Percentiles rank a stretch among this genome's conserved stretches.
These are phyloP conservation scores for Fusarium sterilihyphosum DNA, from an alignment of 2,329 filamentous ascomycete species.

Conservation along the genomic window DNA sequence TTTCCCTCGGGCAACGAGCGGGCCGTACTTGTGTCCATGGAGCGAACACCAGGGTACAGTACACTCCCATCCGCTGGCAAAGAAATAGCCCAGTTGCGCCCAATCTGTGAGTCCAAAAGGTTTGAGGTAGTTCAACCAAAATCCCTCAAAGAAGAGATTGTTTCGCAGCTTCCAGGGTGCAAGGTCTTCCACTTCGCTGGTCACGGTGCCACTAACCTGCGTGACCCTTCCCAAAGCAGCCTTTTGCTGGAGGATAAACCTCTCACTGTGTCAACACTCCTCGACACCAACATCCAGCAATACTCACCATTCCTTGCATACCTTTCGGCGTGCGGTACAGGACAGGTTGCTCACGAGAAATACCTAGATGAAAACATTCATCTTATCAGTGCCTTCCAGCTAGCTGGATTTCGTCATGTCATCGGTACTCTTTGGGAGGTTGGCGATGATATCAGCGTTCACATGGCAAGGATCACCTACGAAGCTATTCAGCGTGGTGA, in stretches of 20 bases:
- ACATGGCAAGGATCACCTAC: background rate
- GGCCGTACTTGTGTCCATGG: background rate
- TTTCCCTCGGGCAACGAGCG: background rate
- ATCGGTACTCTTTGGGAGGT: background rate
- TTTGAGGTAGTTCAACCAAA: background rate
- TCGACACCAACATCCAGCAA: background rate
- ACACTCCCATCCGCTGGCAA: background rate
- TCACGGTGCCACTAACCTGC: background rate
- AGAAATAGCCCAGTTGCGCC: background rate
- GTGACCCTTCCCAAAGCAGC: background rate
- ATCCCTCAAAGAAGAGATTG: background rate
- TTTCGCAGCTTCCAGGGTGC: background rate
- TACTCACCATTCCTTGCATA: background rate
- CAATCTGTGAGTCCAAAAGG: background rate
- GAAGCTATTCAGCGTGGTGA: background rate
- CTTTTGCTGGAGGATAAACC: background rate
- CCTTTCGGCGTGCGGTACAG: background rate
- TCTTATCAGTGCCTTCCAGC: background rate
- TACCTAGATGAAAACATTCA: background rate
- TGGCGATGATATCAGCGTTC: background rate
- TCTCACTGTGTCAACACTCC: background rate
- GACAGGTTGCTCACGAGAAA: background rate
- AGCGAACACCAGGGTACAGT: background rate
- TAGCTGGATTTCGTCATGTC: background rate
- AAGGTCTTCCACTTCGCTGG: background rate